phyloP scores from a whole-genome alignment of 2,329 filamentous ascomycete species.

The Dactylonectria macrodidyma region DNA sequence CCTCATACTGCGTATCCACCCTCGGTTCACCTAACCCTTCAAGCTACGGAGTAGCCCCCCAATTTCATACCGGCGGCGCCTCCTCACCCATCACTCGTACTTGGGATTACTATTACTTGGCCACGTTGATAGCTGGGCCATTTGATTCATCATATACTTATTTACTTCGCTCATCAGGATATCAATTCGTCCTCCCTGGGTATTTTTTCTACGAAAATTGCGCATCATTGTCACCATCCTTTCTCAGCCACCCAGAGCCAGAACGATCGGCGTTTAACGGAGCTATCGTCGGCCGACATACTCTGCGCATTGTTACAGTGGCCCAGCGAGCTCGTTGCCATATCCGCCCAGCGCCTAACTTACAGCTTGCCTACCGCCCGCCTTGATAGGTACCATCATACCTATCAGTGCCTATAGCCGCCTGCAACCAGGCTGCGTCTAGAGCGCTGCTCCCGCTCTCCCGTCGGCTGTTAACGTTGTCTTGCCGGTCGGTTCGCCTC shows the following conservation, averaged over 20 bases:
- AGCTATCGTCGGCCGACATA: background rate
- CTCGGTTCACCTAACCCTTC: conserved; percentile 3
- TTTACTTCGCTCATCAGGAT: background rate
- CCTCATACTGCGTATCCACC: background rate
- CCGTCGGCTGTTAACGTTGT: background rate
- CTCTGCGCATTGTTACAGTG: background rate
- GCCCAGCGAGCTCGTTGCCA: too few relatives aligned
- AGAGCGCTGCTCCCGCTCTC: background rate
- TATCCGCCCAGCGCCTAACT: background rate
- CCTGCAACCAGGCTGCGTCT: background rate
- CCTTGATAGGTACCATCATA: background rate
- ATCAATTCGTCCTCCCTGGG: background rate
- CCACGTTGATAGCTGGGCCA: background rate
- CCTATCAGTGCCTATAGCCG: background rate
- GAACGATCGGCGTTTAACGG: conserved; percentile 1
- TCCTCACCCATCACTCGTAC: background rate
- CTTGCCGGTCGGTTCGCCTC: conserved; percentile 10
- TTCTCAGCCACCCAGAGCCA: background rate
- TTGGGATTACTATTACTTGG: background rate
- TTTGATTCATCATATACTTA: background rate
- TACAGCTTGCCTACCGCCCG: background rate
- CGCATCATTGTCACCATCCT: background rate
- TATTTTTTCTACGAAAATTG: background rate
- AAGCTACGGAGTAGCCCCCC: background rate
- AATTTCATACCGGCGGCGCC: background rate